Base-by-base conservation (phyloP, 108 stramenopile species). In the Conticribra guillardii region DNA sequence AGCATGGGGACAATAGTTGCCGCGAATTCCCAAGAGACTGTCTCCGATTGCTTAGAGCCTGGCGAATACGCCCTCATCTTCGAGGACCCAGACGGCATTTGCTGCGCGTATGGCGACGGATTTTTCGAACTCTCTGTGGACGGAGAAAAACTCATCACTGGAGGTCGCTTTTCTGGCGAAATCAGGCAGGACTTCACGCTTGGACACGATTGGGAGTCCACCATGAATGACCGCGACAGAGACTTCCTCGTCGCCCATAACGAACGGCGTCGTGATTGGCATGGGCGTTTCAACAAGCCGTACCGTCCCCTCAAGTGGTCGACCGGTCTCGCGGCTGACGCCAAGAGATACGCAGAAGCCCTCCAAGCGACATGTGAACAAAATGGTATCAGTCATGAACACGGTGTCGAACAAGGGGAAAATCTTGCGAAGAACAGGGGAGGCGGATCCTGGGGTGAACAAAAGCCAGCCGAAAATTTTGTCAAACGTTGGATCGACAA, bases 351-450 rank as follows among this genome's bases (percentile, higher is more conserved):
- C 27, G 74, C 65, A 27, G 21, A 45, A 5, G 21, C 16, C 5
- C 41, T 74, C 15, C 49, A 60, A 0, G 15, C 19, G 26, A 34
- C 31, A 5, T 73, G 71, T 4, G 33, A 67, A 18, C 48, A 60
- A 0, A 21, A 14, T 4, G 65, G 52, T 14, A 66, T 74, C 30
- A 29, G 60, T 11, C 74, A 74, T 47, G 57, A 60, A 24, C 15
- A 3, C 9, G 34, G 24, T 17, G 52, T 50, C 34, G 51, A 60
- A 1, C 57, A 74, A 19, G 64, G 65, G 18, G 65, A 74, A 50
- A 74, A 74, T 31, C 57, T 74, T 3, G 74, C 74, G 23, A 66
- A 67, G 52, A 67, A 74, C 60, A 53, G 50, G 21, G 73, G 73
- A 11, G 0, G 23, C 0, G 58, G 47, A 16, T 3, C 4, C 3